Conservation (phyloP, 352 stramenopile species). For the Globisporangium orthogonon region DNA sequence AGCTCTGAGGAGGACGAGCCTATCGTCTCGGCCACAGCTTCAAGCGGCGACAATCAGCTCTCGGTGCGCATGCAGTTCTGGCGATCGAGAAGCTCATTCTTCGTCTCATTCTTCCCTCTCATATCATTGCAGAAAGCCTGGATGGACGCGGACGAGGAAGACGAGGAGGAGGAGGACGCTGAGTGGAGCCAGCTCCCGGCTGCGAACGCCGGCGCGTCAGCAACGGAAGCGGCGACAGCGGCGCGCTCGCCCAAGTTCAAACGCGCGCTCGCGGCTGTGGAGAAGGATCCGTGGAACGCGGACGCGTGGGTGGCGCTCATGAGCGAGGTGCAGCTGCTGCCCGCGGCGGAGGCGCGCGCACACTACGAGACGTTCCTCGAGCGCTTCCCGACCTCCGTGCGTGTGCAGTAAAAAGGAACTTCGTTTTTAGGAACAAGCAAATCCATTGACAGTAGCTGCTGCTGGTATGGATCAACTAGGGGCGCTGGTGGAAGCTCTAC, state of each 20-base stretch:
- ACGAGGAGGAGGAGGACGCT: slow-evolving; percentile 80
- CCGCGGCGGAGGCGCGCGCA: slow-evolving; percentile 49
- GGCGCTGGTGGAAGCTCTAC: slow-evolving; percentile 84
- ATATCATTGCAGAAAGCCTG: slow-evolving; percentile 38
- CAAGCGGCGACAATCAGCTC: slow-evolving; percentile 1
- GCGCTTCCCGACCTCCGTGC: slow-evolving; percentile 60
- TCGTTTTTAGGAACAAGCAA: no score
- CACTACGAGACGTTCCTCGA: slow-evolving; percentile 78
- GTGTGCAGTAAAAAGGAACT: background rate
- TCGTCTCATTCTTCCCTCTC: background rate
- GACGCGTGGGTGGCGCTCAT: slow-evolving; percentile 78
- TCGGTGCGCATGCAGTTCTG: background rate
- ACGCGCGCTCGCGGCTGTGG: slow-evolving; percentile 40
- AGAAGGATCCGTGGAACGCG: slow-evolving; percentile 59
- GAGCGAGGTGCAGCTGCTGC: slow-evolving; percentile 68
- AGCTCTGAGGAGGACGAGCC: slow-evolving; percentile 86
- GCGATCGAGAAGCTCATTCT: background rate
- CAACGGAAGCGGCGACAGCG: background rate
- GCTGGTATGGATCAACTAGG: slow-evolving; percentile 12
- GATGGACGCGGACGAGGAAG: slow-evolving; percentile 70
- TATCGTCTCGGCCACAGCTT: slow-evolving; percentile 23
- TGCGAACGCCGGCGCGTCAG: background rate
- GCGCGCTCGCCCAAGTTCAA: slow-evolving; percentile 44
- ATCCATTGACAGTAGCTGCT: background rate
- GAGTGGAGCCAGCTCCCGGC: slow-evolving; percentile 52